These are phyloP conservation scores for Geotrichum ghanense DNA, from an alignment of 805 yeast genomes.

Conservation along the genomic window DNA sequence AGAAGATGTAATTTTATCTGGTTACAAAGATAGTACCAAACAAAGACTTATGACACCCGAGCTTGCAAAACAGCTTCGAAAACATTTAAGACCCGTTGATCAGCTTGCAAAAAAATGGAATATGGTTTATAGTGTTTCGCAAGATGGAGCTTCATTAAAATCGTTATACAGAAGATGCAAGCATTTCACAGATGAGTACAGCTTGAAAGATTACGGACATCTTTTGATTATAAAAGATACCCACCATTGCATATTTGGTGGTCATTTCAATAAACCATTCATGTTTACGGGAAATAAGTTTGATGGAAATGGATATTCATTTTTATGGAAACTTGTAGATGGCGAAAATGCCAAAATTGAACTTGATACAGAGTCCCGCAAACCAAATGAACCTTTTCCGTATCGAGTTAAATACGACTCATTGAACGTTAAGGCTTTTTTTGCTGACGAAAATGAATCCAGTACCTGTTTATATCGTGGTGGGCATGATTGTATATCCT, in stretches of 20 bases:
- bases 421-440: conserved; percentile 62
- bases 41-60: conserved; percentile 46
- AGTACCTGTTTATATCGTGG: conserved; percentile 83
- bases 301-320: conserved; percentile 93
- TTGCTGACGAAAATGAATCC: conserved; percentile 76
- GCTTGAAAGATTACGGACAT: conserved; percentile 38
- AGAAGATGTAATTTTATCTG: conserved; percentile 31
- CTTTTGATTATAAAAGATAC: conserved; percentile 62
- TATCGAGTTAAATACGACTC: conserved; percentile 13
- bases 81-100: conserved; percentile 62
- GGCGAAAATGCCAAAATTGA: conserved; percentile 17
- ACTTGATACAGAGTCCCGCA: conserved; percentile 1
- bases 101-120: conserved; percentile 74
- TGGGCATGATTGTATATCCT: conserved; percentile 60
- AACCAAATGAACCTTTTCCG: conserved; percentile 1
- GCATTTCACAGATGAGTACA: conserved; percentile 17
- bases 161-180: conserved; percentile 43
- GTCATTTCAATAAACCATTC: conserved; percentile 58
- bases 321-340: conserved; percentile 68
- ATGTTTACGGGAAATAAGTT: conserved; percentile 65
- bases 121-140: conserved; percentile 74
- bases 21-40: conserved; percentile 49
- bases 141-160: conserved; percentile 77
- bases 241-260: conserved; percentile 58
- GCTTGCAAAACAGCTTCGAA: conserved; percentile 65